These are phyloP conservation scores for Pleurotus sapidus DNA, from an alignment of 768 basidiomycete species.

Conservation along the genomic window DNA sequence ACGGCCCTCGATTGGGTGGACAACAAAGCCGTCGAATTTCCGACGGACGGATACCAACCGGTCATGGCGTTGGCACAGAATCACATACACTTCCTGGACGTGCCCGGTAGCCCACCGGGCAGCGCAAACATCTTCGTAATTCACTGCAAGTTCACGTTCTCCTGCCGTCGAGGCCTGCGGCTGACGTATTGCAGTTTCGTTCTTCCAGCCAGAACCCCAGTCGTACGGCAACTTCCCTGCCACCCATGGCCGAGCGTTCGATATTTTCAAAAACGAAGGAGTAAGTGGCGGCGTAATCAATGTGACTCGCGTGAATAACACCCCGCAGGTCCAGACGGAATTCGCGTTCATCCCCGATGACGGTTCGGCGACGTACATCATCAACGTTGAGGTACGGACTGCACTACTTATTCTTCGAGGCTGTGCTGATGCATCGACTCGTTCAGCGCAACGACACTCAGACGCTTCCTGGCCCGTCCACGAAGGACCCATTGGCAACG, in stretches of 20 bases:
- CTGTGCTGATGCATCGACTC: background rate
- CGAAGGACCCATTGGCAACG: slow-evolving; percentile 54
- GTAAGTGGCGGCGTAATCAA: slow-evolving; percentile 26
- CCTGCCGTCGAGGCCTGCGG: background rate
- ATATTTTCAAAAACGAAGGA: slow-evolving; percentile 52
- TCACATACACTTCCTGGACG: slow-evolving; percentile 80
- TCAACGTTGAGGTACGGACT: slow-evolving; percentile 58
- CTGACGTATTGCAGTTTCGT: slow-evolving; percentile 49
- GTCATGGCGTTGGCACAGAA: slow-evolving; percentile 84
- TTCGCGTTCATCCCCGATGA: slow-evolving; percentile 79
- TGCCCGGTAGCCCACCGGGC: slow-evolving; percentile 65
- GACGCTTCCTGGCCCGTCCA: slow-evolving; percentile 53
- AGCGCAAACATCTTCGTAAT: slow-evolving; percentile 81
- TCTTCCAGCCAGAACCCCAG: slow-evolving; percentile 72
- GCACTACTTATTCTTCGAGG: background rate
- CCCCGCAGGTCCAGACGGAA: slow-evolving; percentile 58
- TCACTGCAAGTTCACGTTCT: slow-evolving; percentile 58
- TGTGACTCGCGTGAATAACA: too few relatives aligned
- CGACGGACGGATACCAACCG: slow-evolving; percentile 54
- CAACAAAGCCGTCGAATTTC: slow-evolving; percentile 55
- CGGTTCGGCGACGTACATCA: slow-evolving; percentile 64
- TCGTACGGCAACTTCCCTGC: slow-evolving; percentile 51
- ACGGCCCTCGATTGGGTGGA: slow-evolving; percentile 62
- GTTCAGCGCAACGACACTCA: slow-evolving; percentile 64
- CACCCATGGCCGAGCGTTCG: slow-evolving; percentile 57